Evolutionary conservation across 768 basidiomycete genomes (phyloP).

Genomic region (Arthromyces matolae): DNA sequence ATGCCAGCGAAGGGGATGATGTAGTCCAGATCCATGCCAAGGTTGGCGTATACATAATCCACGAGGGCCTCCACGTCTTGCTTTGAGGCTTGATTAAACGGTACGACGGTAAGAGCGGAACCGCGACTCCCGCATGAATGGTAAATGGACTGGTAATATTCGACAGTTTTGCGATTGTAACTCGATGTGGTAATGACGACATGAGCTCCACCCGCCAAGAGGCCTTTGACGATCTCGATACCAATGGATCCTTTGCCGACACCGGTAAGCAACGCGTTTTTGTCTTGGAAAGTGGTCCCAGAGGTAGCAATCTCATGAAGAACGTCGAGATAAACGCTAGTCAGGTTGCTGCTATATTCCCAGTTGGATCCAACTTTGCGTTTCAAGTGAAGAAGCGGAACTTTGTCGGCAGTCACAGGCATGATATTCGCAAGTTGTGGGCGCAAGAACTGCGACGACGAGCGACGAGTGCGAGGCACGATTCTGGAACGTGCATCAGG

Average conservation of each 20-base stretch:
- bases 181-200: constrained; percentile 98
- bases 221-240: constrained; percentile 94
- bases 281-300: constrained; percentile 97
- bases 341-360: constrained; percentile 98
- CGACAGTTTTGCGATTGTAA: constrained; percentile 92
- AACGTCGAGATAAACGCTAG: constrained; percentile 92
- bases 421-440: constrained; percentile 79
- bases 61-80: constrained; percentile 98
- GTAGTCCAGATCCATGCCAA: constrained; percentile 97
- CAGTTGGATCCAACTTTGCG: constrained; percentile 92
- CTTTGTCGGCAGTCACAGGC: constrained; percentile 74
- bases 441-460: constrained; percentile 95
- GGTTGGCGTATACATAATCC: constrained; percentile 95
- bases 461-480: constrained; percentile 70
- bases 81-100: constrained; percentile 98
- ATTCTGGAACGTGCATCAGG: constrained; percentile 59
- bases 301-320: constrained; percentile 98
- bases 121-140: constrained; percentile 93
- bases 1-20: constrained; percentile 98
- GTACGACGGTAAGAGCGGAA: constrained; percentile 95
- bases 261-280: constrained; percentile 96
- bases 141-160: constrained; percentile 98
- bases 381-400: constrained; percentile 94
- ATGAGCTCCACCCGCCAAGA: constrained; percentile 93
- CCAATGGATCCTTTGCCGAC: constrained; percentile 98